Base-by-base conservation (phyloP, 306 rosid genomes). In the Inga leiocalycina region DNA sequence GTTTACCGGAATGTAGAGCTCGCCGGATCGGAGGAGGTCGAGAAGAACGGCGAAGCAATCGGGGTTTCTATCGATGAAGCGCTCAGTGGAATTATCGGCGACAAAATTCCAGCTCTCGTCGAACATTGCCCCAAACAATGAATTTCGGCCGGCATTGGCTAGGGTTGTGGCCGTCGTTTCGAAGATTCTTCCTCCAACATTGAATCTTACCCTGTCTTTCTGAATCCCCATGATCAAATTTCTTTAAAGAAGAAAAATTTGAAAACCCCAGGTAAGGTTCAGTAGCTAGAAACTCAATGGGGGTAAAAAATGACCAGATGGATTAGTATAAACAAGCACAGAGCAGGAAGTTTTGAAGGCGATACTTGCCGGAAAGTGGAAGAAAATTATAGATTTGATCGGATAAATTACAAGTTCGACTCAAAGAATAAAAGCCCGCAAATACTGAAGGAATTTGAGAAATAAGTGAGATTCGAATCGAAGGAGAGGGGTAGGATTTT, bases 161-260 rank as follows among this genome's bases (percentile, higher is more conserved):
- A 96, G 90, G 19, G 99, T 96, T 79, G 99, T 96, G 20, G 91
- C 73, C 0, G 98, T 91, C 9, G 99, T 96, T 81, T 94, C 99
- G 49, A 96, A 90, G 74, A 92, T 87, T 86, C 95, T 92, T 81
- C 98, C 99, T 79, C 98, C 98, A 1, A 96, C 97, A 69, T 96
- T 94, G 91, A 96, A 91, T 85, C 86, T 91, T 80, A 96, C 89
- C 67, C 87, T 85, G 89, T 96, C 97, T 70, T 76, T 90, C 66
- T 80, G 93, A 43, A 88, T 74, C 37, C 92, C 94, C 98, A 93
- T 96, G 76, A 68, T 82, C 66, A 39, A 74, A 49, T 87, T 79
- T 34, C 69, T 37, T 51, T 5, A 68, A 84, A 75, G 71, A 15
- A 15, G 0, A 65, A 10, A 61, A 65, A 24, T 10, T 65, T 32